Conservation (phyloP, 768 basidiomycete genomes). For the Tricholoma sp. region DNA sequence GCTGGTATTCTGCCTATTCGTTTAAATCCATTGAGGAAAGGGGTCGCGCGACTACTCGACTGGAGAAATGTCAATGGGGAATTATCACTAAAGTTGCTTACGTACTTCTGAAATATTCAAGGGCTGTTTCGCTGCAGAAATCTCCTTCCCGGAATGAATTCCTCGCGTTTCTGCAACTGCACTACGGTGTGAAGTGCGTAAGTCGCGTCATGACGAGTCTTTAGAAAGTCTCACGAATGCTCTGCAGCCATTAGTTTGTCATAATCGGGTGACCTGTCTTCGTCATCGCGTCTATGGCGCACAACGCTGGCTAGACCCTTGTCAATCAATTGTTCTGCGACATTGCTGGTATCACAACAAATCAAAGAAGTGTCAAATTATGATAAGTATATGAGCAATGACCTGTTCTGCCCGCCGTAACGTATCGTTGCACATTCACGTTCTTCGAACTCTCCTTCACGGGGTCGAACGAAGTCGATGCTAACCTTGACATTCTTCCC, state of each 20-base stretch:
- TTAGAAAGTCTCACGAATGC: conserved; percentile 58
- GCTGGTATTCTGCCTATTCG: conserved; percentile 79
- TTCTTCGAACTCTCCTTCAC: conserved; percentile 91
- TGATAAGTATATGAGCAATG: conserved; percentile 22
- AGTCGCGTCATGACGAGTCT: neutral
- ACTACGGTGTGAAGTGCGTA: conserved; percentile 32
- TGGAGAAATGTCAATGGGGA: conserved; percentile 19
- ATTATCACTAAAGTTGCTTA: neutral
- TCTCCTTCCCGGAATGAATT: conserved; percentile 90
- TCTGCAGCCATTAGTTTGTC: conserved; percentile 96
- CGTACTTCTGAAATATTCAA: conserved; percentile 89
- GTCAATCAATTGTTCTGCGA: conserved; percentile 91
- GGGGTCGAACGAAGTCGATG: conserved; percentile 87
- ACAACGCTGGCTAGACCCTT: conserved; percentile 88
- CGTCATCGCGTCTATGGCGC: conserved; percentile 91
- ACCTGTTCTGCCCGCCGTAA: conserved; percentile 79
- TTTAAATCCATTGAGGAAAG: conserved; percentile 90
- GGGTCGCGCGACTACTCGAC: conserved; percentile 69
- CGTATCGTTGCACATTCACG: conserved; percentile 89
- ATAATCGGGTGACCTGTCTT: conserved; percentile 92
- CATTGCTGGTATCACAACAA: conserved; percentile 50
- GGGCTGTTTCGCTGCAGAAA: conserved; percentile 71
- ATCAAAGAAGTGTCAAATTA: neutral
- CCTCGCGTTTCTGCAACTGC: conserved; percentile 76
- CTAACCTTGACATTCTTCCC: conserved; percentile 82